Conservation (phyloP, 2,329 filamentous ascomycete genomes). For the Stemphylium vesicarium region DNA sequence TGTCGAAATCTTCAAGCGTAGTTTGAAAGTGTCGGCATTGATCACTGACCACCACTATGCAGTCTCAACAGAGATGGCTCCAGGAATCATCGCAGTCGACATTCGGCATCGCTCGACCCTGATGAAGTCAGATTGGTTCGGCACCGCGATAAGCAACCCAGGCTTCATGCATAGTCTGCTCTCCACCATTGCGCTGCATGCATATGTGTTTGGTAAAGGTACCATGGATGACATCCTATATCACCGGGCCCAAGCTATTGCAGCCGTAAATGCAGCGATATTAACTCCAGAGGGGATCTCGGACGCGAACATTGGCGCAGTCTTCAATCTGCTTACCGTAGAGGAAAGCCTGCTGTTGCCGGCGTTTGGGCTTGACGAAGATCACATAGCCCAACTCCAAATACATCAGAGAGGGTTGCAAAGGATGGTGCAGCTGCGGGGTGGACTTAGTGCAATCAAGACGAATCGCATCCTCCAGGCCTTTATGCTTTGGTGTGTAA, state of each 20-base stretch:
- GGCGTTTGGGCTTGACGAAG: conserved; percentile 29
- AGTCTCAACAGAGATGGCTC: conserved; percentile 47
- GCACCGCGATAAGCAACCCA: conserved; percentile 41
- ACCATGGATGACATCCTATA: conserved; percentile 39
- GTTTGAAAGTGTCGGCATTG: not conserved
- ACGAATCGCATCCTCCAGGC: conserved; percentile 49
- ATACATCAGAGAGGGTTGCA: conserved; percentile 44
- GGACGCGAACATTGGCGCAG: conserved; percentile 48
- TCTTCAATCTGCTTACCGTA: conserved; percentile 48
- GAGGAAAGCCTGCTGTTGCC: conserved; percentile 42
- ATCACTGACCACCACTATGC: conserved; percentile 23
- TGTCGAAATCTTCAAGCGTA: not conserved
- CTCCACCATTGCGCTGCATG: conserved; percentile 44
- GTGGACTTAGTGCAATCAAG: conserved; percentile 41
- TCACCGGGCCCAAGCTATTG: conserved; percentile 44
- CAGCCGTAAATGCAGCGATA: conserved; percentile 43
- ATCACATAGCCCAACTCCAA: conserved; percentile 39
- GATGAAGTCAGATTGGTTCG: conserved; percentile 48
- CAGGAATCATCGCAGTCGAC: conserved; percentile 47
- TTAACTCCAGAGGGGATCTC: conserved; percentile 40
- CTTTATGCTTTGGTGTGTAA: conserved; percentile 50
- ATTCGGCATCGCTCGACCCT: conserved; percentile 42
- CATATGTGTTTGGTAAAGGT: conserved; percentile 41
- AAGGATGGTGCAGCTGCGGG: conserved; percentile 45
- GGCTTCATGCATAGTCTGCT: conserved; percentile 51